Evolutionary conservation across 2,329 filamentous ascomycete genomes (phyloP).

Genomic region (Xylaria sp.): DNA sequence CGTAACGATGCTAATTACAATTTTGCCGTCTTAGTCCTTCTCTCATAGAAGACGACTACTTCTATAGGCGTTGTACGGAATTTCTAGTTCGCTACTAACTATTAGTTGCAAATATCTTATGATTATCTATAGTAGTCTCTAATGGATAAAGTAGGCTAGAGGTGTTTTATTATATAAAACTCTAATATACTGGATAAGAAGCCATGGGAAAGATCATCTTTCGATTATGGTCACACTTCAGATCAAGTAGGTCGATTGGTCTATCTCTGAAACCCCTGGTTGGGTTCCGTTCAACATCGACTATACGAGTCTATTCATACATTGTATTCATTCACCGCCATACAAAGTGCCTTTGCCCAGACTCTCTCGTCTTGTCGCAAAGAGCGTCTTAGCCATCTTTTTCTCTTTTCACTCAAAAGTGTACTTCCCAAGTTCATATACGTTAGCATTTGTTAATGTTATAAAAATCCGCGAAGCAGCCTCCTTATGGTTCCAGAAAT

Average conservation of each 20-base stretch:
- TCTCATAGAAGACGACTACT: not conserved
- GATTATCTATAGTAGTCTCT: not conserved
- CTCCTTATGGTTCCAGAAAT: constrained; percentile 9
- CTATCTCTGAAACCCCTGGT: not conserved
- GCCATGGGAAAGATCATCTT: not conserved
- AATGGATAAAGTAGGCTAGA: not conserved
- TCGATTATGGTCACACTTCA: constrained; percentile 6
- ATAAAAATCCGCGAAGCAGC: not conserved
- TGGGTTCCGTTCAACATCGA: constrained; percentile 26
- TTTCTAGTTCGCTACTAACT: not conserved
- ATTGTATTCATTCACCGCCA: constrained; percentile 25
- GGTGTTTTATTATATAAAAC: not conserved
- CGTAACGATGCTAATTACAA: not conserved
- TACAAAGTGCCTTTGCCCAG: not conserved
- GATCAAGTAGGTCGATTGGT: constrained; percentile 4
- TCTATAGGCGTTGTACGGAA: not conserved
- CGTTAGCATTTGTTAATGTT: constrained; percentile 16
- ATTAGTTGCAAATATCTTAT: not conserved
- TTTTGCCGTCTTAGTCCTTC: not conserved
- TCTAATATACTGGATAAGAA: not conserved
- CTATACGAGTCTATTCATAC: constrained; percentile 34
- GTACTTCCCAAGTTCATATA: constrained; percentile 26
- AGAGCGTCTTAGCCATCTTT: constrained; percentile 1
- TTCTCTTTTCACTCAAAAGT: constrained; percentile 20
- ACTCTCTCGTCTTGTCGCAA: constrained; percentile 16